Percentiles rank a stretch among this genome's conserved stretches.
Conservation (phyloP, 805 yeast species). For the Nakazawaea sp. region DNA sequence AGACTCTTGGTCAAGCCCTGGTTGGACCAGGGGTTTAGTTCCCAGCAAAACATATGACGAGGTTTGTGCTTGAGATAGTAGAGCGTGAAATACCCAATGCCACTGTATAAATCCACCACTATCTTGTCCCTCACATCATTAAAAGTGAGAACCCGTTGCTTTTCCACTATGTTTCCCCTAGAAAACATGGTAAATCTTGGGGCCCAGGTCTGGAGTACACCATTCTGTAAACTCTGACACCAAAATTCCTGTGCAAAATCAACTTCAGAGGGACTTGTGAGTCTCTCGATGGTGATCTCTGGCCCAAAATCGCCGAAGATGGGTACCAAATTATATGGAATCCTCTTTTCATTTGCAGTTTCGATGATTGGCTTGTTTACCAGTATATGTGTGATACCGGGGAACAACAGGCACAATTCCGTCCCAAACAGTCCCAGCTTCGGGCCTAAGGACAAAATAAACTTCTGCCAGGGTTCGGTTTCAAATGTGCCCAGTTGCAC, state of each 20-base stretch:
- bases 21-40: slow-evolving; percentile 77
- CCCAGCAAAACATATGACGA: slow-evolving; percentile 62
- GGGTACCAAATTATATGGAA: slow-evolving; percentile 57
- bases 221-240: slow-evolving; percentile 68
- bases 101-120: slow-evolving; percentile 70
- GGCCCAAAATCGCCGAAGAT: slow-evolving; percentile 66
- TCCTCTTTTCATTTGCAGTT: slow-evolving; percentile 28
- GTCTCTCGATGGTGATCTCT: slow-evolving; percentile 17
- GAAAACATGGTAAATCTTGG: slow-evolving; percentile 84
- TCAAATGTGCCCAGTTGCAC: slow-evolving; percentile 45
- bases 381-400: slow-evolving; percentile 51
- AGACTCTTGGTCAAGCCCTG: slow-evolving; percentile 63
- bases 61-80: slow-evolving; percentile 56
- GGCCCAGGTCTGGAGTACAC: slow-evolving; percentile 75
- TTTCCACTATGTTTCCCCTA: slow-evolving; percentile 80
- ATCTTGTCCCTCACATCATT: slow-evolving; percentile 28
- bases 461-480: slow-evolving; percentile 24
- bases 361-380: slow-evolving; percentile 57
- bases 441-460: slow-evolving; percentile 15
- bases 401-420: slow-evolving; percentile 12
- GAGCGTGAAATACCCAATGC: slow-evolving; percentile 80
- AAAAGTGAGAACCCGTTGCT: slow-evolving; percentile 50
- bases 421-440: slow-evolving; percentile 17
- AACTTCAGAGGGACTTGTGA: slow-evolving; percentile 28
- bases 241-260: slow-evolving; percentile 57